Evolutionary conservation across 2,329 filamentous ascomycete genomes (phyloP).

Genomic region (Lasiodiplodia sp.): DNA sequence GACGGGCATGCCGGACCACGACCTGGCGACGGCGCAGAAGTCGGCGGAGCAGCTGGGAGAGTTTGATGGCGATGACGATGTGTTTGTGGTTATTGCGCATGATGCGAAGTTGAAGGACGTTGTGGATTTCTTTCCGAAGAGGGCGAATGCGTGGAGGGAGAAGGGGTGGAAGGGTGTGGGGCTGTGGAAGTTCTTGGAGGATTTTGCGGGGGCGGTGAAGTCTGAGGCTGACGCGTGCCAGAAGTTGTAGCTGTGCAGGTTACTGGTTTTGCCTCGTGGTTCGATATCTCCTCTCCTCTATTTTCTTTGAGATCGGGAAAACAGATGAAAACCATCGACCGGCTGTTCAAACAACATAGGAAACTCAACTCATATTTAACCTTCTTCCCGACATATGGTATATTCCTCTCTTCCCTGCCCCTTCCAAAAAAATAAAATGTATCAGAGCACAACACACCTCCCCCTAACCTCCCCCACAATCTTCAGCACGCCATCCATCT

Average conservation of each 20-base stretch:
- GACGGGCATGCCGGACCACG: background rate
- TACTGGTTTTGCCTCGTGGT: too few species aligned
- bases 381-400: too few species aligned
- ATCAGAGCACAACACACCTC: background rate
- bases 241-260: too few species aligned
- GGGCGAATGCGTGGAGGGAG: slow-evolving; percentile 38
- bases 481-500: background rate
- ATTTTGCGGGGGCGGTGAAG: slow-evolving; percentile 14
- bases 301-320: too few species aligned
- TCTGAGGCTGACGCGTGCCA: background rate
- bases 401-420: too few species aligned
- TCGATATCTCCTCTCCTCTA: too few species aligned
- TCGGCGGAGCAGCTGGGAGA: slow-evolving; percentile 36
- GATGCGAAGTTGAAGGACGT: slow-evolving; percentile 37
- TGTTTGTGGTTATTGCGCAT: slow-evolving; percentile 41
- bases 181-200: slow-evolving; percentile 39
- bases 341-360: too few species aligned
- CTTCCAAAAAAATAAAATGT: too few species aligned
- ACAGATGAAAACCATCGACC: too few species aligned
- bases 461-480: background rate
- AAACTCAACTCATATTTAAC: too few species aligned
- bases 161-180: slow-evolving; percentile 36
- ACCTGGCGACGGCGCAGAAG: slow-evolving; percentile 31
- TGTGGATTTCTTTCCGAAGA: slow-evolving; percentile 37
- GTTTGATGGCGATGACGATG: slow-evolving; percentile 36